These are phyloP conservation scores for Tetrahymena borealis DNA, from an alignment of 73 alveolate genomes.

Conservation along the genomic window DNA sequence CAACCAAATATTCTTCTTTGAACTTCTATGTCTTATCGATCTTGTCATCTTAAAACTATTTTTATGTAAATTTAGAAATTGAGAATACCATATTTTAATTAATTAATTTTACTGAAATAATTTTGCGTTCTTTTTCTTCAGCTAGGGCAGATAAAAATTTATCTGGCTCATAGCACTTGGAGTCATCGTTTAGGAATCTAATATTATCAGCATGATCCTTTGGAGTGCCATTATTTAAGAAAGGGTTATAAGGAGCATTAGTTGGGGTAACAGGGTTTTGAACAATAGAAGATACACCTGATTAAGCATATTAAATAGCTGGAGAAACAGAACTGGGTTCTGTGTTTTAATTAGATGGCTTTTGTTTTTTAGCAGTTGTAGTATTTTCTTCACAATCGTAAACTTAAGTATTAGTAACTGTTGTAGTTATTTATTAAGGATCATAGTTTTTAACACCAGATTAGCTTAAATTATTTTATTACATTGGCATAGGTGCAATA, in stretches of 20 bases:
- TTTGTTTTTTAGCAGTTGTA: neutral
- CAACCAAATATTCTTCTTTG: conserved; percentile 28
- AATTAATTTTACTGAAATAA: neutral
- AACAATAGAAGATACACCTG: neutral
- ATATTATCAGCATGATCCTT: neutral
- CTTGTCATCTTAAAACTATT: conserved; percentile 16
- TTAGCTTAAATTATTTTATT: neutral
- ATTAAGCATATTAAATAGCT: neutral
- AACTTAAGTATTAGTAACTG: neutral
- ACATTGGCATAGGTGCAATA: neutral
- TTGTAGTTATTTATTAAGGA: neutral
- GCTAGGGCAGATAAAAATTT: neutral
- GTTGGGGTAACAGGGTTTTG: neutral
- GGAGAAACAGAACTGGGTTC: neutral
- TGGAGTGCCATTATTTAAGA: neutral
- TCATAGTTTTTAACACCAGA: neutral
- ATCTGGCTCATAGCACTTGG: neutral
- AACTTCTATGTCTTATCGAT: conserved; percentile 18
- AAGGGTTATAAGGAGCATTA: neutral
- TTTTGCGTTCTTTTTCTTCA: neutral
- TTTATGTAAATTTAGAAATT: neutral
- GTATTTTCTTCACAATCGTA: neutral
- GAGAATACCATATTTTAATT: neutral
- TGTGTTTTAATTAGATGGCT: neutral
- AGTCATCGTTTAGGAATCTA: neutral